phyloP scores from a whole-genome alignment of 108 stramenopile species.

The Conticribra guillardii region DNA sequence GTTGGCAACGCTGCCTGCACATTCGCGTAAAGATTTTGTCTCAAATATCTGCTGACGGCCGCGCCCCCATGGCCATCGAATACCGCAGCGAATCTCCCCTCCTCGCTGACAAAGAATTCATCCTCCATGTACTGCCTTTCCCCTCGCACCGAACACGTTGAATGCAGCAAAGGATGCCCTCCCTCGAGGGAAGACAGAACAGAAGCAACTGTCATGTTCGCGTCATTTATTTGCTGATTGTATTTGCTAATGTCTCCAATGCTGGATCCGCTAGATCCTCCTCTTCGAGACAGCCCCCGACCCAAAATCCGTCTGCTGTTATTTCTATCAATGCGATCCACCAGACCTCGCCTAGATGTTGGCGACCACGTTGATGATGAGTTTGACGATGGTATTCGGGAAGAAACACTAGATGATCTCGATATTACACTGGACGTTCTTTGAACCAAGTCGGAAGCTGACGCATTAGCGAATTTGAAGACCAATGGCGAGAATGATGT shows the following conservation, averaged over 20 bases:
- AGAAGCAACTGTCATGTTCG: slow-evolving; percentile 6
- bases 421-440: no score
- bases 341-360: not conserved
- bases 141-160: slow-evolving; percentile 54
- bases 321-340: not conserved
- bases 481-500: not conserved
- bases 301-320: not conserved
- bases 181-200: slow-evolving; percentile 1
- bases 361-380: not conserved
- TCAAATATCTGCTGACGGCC: slow-evolving; percentile 80
- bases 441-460: no score
- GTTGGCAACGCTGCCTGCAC: slow-evolving; percentile 58
- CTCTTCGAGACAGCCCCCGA: not conserved
- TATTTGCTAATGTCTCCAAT: not conserved
- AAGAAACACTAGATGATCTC: not conserved
- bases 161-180: slow-evolving; percentile 12
- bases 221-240: slow-evolving; percentile 5
- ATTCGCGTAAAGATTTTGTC: slow-evolving; percentile 78
- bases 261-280: not conserved
- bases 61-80: slow-evolving; percentile 97
- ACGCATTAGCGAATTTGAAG: not conserved
- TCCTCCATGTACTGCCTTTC: slow-evolving; percentile 86
- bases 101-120: slow-evolving; percentile 59
- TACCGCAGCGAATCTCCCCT: slow-evolving; percentile 79
- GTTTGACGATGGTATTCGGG: not conserved